These are phyloP conservation scores for Kodamaea alishanica DNA, from an alignment of 1,139 yeast species.

Conservation along the genomic window DNA sequence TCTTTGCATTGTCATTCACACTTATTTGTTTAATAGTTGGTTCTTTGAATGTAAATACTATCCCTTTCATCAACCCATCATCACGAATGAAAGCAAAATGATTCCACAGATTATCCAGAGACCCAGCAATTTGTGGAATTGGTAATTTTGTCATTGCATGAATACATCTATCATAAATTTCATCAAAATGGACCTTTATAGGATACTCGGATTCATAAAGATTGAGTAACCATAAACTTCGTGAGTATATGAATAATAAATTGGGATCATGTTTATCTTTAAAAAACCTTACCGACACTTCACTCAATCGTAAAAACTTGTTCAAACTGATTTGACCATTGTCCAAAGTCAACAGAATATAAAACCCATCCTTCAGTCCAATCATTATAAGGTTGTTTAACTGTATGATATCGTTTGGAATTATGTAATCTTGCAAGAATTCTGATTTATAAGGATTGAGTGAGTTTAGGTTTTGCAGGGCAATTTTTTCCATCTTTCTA, in stretches of 20 bases:
- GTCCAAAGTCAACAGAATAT: slow-evolving; percentile 8
- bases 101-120: slow-evolving; percentile 7
- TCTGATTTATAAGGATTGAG: slow-evolving; percentile 8
- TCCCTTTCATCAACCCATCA: slow-evolving; percentile 45
- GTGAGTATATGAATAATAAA: slow-evolving; percentile 29
- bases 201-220: slow-evolving; percentile 33
- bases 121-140: slow-evolving; percentile 4
- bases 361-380: slow-evolving; percentile 20
- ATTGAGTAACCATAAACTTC: slow-evolving; percentile 43
- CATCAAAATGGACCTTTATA: slow-evolving; percentile 37
- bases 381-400: slow-evolving; percentile 9
- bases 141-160: slow-evolving; percentile 8
- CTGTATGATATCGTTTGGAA: slow-evolving; percentile 8
- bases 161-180: slow-evolving; percentile 25
- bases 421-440: slow-evolving; percentile 1
- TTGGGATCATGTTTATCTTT: slow-evolving; percentile 13
- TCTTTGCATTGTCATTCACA: slow-evolving; percentile 37
- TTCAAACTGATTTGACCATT: slow-evolving; percentile 1
- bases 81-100: slow-evolving; percentile 41
- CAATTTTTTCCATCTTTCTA: not conserved
- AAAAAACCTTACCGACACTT: slow-evolving; percentile 19
- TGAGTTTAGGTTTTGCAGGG: slow-evolving; percentile 3
- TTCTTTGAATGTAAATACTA: slow-evolving; percentile 25
- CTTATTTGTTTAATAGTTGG: slow-evolving; percentile 32
- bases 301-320: slow-evolving; percentile 23